Evolutionary conservation across 2,329 filamentous ascomycete genomes (phyloP).

Genomic region (Karstenula rhodostoma): DNA sequence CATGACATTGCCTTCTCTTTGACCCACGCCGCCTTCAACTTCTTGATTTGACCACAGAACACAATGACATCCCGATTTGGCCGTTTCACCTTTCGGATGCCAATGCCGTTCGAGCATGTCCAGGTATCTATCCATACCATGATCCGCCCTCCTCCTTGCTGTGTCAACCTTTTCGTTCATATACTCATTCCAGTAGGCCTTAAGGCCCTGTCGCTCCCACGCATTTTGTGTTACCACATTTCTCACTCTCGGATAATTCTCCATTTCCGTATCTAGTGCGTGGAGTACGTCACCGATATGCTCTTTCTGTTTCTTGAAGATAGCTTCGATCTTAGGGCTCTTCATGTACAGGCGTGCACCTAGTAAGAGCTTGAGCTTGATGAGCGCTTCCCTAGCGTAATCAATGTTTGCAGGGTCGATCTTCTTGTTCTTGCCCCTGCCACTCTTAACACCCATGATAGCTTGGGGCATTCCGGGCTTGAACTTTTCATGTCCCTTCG

Average conservation of each 20-base stretch:
- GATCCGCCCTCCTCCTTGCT: not conserved
- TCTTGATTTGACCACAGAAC: too few relatives aligned
- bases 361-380: not conserved
- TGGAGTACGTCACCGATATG: slow-evolving; percentile 11
- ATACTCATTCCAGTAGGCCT: slow-evolving; percentile 8
- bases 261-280: slow-evolving; percentile 10
- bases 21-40: too few relatives aligned
- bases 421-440: too few relatives aligned
- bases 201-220: slow-evolving; percentile 15
- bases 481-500: too few relatives aligned
- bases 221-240: not conserved
- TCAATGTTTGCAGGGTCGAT: not conserved
- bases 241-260: not conserved
- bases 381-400: not conserved
- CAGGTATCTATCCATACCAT: not conserved
- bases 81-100: too few relatives aligned
- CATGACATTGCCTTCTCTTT: too few relatives aligned
- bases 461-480: too few relatives aligned
- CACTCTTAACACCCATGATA: too few relatives aligned
- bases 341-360: slow-evolving; percentile 11
- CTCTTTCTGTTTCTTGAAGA: slow-evolving; percentile 13
- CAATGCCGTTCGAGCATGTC: too few relatives aligned
- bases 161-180: slow-evolving; percentile 11
- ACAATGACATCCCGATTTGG: too few relatives aligned
- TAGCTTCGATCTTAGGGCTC: not conserved